Base-by-base conservation (phyloP, 2,329 filamentous ascomycete genomes). In the Lasiodiplodia sp. region DNA sequence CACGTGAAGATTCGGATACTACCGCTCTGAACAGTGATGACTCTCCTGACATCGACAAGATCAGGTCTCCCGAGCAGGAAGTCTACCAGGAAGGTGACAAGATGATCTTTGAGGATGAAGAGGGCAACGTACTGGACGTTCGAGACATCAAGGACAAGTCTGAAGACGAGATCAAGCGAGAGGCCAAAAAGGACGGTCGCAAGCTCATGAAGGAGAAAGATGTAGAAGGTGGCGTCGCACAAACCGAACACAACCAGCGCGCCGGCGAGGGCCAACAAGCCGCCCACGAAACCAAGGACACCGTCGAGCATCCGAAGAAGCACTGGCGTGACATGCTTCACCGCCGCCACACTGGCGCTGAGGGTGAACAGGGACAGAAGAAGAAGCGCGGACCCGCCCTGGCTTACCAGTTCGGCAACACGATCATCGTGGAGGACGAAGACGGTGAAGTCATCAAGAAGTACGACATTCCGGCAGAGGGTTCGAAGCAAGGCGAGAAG, bases 381-480 rank as follows among this genome's bases (percentile, higher is more conserved):
- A 80, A 79, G 49, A 82, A 84, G 47, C 85, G 87, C 72, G 91
- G 91, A 67, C 91, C 92, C 14, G 93, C 93, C n/a, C 84, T 91
- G 58, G 92, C 92, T 5, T 96, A 94, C 76, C 92, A 94, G 72
- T 95, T 93, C 75, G 93, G 93, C 71, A 94, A 93, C 76, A 94
- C 92, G 82, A 93, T 96, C 71, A 95, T 96, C 76, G 91, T 96
- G 18, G 92, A 96, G 80, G 92, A 96, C 71, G 91, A 92, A 78
- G 90, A 94, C 73, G 92, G 92, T 53, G 93, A 96, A 77, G 93
- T 96, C 38, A 87, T 96, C 77, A 94, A 94, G 82, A 90, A 92
- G 68, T 94, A 94, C 76, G 90, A 94, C 71, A 86, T 95, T 34
- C 90, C 91, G 0, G 81, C 85, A 0, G 79, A 87, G 4, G 72